These are phyloP conservation scores for Casuarina equisetifolia DNA, from an alignment of 306 rosid genomes.

Conservation along the genomic window DNA sequence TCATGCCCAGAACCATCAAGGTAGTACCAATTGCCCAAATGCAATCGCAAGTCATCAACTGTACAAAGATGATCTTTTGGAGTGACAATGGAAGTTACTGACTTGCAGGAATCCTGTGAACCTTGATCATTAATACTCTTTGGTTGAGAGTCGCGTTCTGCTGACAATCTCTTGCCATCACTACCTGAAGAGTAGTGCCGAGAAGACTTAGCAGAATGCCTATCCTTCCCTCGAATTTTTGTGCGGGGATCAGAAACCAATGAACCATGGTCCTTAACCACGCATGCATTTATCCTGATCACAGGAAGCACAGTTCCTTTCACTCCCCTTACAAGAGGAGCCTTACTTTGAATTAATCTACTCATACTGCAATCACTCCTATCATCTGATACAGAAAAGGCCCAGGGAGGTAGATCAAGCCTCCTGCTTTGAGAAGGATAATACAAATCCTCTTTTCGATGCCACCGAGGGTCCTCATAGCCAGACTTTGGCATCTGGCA, in stretches of 20 bases:
- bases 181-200: conserved; percentile 57
- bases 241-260: conserved; percentile 73
- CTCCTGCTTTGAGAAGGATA: conserved; percentile 76
- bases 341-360: conserved; percentile 59
- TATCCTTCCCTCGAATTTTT: conserved; percentile 66
- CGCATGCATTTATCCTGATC: conserved; percentile 92
- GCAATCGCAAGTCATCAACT: conserved; percentile 68
- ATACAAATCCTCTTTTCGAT: conserved; percentile 77
- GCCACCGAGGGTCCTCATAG: conserved; percentile 95
- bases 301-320: conserved; percentile 86
- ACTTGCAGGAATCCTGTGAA: conserved; percentile 44
- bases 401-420: conserved; percentile 95
- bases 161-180: conserved; percentile 80
- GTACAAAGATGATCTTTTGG: conserved; percentile 76
- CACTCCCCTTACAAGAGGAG: conserved; percentile 55
- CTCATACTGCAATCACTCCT: conserved; percentile 45
- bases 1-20: conserved; percentile 98
- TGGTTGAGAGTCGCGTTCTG: conserved; percentile 64
- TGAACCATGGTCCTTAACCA: conserved; percentile 85
- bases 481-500: conserved; percentile 90
- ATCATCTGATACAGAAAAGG: conserved; percentile 76
- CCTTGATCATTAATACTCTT: conserved; percentile 48
- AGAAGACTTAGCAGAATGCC: conserved; percentile 62
- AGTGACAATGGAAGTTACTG: conserved; percentile 36
- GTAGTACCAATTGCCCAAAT: conserved; percentile 93